Percentiles rank a stretch among this genome's conserved stretches.
phyloP scores from a whole-genome alignment of 2,329 filamentous ascomycete species.

The Fusarium xylarioides region DNA sequence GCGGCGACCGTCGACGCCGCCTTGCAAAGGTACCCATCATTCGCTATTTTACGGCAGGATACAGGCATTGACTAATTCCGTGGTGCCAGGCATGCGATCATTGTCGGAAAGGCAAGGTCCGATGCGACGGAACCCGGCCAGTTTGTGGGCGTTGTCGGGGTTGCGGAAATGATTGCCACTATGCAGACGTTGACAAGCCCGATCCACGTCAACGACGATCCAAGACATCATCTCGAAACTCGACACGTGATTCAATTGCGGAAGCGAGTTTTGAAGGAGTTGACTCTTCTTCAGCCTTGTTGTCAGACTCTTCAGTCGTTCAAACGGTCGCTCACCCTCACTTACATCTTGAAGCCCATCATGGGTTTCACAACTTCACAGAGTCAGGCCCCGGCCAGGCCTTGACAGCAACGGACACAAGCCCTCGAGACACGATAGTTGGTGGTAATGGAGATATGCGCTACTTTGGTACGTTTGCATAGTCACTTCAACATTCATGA shows the following conservation, averaged over 20 bases:
- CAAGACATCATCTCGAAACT: not conserved
- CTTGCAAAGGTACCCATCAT: not conserved
- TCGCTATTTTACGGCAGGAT: fast-evolving
- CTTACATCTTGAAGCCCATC: not conserved
- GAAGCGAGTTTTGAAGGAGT: not conserved
- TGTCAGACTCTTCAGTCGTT: no score
- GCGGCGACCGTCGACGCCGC: not conserved
- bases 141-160: not conserved
- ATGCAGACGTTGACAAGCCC: not conserved
- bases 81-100: not conserved
- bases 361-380: not conserved
- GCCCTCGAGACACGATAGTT: not conserved
- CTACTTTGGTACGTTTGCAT: not conserved
- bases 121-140: not conserved
- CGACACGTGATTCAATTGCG: no score
- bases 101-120: not conserved
- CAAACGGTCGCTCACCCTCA: not conserved
- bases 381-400: not conserved
- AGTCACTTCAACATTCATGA: no score
- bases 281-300: not conserved
- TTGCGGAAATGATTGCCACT: not conserved
- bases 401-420: not conserved
- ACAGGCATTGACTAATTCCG: not conserved
- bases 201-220: not conserved
- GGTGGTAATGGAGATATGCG: not conserved